Base-by-base conservation (phyloP, 495 filamentous ascomycete species). In the Tuber melanosporum region DNA sequence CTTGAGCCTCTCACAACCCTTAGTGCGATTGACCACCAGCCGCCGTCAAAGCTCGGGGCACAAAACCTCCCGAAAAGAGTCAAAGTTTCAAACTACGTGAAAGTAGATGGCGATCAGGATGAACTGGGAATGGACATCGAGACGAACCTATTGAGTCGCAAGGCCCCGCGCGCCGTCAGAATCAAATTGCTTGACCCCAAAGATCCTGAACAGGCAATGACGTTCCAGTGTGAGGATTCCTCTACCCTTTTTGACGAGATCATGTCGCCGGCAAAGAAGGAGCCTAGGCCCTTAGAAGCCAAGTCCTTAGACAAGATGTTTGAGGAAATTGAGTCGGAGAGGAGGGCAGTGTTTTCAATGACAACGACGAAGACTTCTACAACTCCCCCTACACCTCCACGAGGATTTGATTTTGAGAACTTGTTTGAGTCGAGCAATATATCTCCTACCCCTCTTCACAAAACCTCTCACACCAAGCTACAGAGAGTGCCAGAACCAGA, bases 101-200 rank as follows among this genome's bases (percentile, higher is more conserved):
- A 62, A 72, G 26, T 20, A 3, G 78, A 80, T 69, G 77, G 52
- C 71, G 70, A 71, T 8, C 77, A 76, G 44, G 78, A 80, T 47
- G 78, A 80, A 17, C 69, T 80, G 39, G 78, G 71, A 44, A 80
- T 80, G 77, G 46, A 80, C 66, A 71, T 76, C 42, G 78, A 80
- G 17, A 52, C 70, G 49, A 73, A 80, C 19, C 39, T 76, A 45
- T 44, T 80, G 22, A 72, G 78, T 12, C 73, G 77, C 26, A 76
- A 71, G 22, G 71, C 77, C 62, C 47, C 77, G 1, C 73, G 77
- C 1, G n/a, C 45, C 20, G 45, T 76, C 32, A 76, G 76, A 70
- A 71, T 19, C 15, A 66, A 66, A 66, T 66, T 66, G 26, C 14
- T 66, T 66, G 57, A 66, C 15, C 26, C 14, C 57, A 66, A 36